These are phyloP conservation scores for Carnegiea gigantea DNA, from an alignment of 179 eudicot species.

Conservation along the genomic window DNA sequence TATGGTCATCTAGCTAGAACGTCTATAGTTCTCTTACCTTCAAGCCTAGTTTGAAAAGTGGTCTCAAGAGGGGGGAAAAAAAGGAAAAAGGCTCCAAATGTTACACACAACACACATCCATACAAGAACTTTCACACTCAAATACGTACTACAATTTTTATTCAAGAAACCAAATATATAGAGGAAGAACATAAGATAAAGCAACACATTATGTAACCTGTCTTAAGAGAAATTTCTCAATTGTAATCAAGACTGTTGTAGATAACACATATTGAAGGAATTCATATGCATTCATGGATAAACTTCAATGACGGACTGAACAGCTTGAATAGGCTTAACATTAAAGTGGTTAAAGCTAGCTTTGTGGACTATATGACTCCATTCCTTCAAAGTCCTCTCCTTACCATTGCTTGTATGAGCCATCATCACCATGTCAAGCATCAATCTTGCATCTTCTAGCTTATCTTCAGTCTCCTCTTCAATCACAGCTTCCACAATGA, in stretches of 20 bases:
- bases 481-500: slow-evolving; percentile 62
- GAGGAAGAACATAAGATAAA: no score
- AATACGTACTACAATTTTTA: no score
- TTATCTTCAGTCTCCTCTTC: slow-evolving; percentile 23
- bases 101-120: no score
- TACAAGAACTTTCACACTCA: neutral
- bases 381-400: slow-evolving; percentile 61
- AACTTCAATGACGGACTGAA: slow-evolving; percentile 54
- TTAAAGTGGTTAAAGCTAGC: slow-evolving; percentile 51
- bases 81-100: no score
- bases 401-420: slow-evolving; percentile 70
- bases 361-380: slow-evolving; percentile 39
- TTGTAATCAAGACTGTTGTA: no score
- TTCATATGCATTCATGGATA: slow-evolving; percentile 28
- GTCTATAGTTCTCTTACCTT: no score
- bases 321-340: slow-evolving; percentile 43
- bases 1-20: no score
- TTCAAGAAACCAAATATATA: neutral
- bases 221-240: no score
- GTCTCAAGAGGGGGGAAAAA: no score
- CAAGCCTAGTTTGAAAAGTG: no score
- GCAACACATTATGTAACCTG: no score
- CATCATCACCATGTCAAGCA: slow-evolving; percentile 78
- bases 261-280: no score
- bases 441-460: slow-evolving; percentile 46